Evolutionary conservation across 768 basidiomycete species (phyloP), one percentile per base, ranked within the genome.

Genomic region (Rhodosporidiobolus sp.): DNA sequence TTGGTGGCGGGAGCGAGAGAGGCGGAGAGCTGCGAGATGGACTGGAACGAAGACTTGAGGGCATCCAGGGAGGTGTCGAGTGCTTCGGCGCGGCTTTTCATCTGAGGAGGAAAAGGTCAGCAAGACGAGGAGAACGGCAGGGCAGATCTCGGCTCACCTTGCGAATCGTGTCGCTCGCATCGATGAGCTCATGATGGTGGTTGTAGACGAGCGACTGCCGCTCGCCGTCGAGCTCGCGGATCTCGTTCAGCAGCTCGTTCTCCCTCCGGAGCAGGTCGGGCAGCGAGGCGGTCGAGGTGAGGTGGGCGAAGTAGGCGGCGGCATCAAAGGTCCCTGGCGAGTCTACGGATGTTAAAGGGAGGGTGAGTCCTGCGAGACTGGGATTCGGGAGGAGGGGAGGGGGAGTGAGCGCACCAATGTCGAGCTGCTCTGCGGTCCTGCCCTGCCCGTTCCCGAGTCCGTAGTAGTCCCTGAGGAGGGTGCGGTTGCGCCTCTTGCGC

Each of bases 181-280:
- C 91, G 62, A 96, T 94, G 28, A 96, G 88, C 75, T 96, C 94
- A 70, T 94, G 92, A 78, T 96, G 94, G 78, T 94, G 93, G 77
- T 94, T 93, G 79, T 96, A 96, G 19, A 96, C 93, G 55, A 96
- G 84, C 16, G 90, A 89, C 80, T 96, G 93, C 32, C 91, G 84
- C 78, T 95, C 93, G 78, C 89, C 87, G 67, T 95, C 92, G 22
- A 96, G 82, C 73, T 92, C 87, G 45, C 90, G 85, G 70, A 96
- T 94, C 80, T 95, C 94, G 49, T 85, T 84, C 22, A 92, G 81
- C 16, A 95, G 84, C 58, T 94, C 92, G 67, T 91, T 93, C 81
- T 93, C 90, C 63, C 85, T 84, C 81, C 88, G 91, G 19, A 96
- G 82, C 10, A 96, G 83, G 34, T 78, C 74, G 10, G 76, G 68